Base-by-base conservation (phyloP, 345 rosid genomes). In the Viola odorata region DNA sequence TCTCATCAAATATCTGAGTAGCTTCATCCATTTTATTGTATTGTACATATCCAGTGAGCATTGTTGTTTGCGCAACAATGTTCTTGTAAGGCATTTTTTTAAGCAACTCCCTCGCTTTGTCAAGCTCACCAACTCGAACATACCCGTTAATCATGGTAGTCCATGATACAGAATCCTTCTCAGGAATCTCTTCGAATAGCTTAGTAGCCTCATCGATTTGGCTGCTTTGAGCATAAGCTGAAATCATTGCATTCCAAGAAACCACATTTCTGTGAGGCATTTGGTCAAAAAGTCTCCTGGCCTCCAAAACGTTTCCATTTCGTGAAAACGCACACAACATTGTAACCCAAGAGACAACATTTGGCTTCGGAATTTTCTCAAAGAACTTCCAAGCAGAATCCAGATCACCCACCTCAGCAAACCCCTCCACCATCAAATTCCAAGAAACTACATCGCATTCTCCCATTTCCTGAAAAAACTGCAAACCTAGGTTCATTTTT, bases 231-330 rank as follows among this genome's bases (percentile, higher is more conserved):
- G 61, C 67, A 64, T 69, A 80, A 53, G 73, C 81, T 36, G 60
- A 61, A 47, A 80, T 63, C 77, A 80, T 80, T 1, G 79, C 79
- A 47, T 77, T 80, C 81, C 81, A 77, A 17, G 79, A 69, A 50
- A 77, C 77, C 0, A 69, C 59, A 63, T 77, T 80, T 71, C 64
- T 77, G 17, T 2, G 16, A 0, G 79, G 77, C 73, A 74, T 80
- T 41, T 57, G 52, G 7, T 77, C 77, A 9, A 74, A 80, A 13
- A 74, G 44, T 9, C 44, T 51, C 69, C 79, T 66, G 55, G 78
- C 77, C 49, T 77, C 79, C 39, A 37, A 3, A 4, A 69, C 36
- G 17, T 52, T 63, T 5, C 78, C 80, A 1, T 49, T 41, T 56
- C 64, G 65, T 37, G 76, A 65, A 54, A 63, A 64, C n/a, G 81